Conservation (phyloP, 1,139 yeast genomes). For the Pichia sp. region DNA sequence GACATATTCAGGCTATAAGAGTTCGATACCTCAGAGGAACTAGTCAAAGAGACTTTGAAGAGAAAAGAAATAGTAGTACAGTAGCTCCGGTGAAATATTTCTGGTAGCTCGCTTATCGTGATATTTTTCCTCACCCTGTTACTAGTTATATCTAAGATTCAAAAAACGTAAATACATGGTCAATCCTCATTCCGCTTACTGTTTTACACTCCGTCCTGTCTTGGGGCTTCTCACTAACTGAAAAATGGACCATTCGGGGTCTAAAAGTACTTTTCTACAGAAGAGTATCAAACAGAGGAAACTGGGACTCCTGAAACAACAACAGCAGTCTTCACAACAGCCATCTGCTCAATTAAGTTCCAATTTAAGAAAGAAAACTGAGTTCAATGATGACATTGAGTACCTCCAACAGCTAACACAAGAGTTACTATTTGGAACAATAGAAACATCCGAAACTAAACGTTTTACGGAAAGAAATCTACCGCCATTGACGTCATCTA, state of each 20-base stretch:
- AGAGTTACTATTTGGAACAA: background rate
- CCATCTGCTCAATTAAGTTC: background rate
- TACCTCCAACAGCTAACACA: background rate
- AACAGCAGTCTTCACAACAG: background rate
- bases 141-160: too few species aligned
- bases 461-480: background rate
- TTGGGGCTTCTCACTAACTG: background rate
- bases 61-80: background rate
- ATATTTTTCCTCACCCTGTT: background rate
- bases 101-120: background rate
- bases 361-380: background rate
- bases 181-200: background rate
- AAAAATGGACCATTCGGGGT: background rate
- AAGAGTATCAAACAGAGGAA: background rate
- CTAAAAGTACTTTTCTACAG: background rate
- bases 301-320: background rate
- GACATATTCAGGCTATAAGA: background rate
- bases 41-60: background rate
- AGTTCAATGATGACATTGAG: constrained; percentile 1
- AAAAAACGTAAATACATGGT: too few species aligned
- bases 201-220: too few species aligned
- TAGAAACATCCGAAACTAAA: background rate
- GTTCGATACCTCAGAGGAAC: background rate
- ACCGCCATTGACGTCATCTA: constrained; percentile 13
- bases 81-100: background rate